phyloP scores from a whole-genome alignment of 75 land plant genomes.

The Picea sitchensis region DNA sequence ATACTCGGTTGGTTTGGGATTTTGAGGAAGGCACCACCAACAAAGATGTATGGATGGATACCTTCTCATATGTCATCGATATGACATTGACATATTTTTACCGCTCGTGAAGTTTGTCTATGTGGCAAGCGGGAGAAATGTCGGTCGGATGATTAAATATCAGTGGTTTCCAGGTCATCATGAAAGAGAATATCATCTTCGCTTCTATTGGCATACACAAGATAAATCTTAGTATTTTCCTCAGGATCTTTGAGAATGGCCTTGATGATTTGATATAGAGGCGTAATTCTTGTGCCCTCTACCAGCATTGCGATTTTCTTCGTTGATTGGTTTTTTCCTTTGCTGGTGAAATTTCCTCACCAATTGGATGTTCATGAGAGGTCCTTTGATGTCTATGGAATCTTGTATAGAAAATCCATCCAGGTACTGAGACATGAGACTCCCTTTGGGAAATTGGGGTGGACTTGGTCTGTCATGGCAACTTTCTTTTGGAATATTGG shows the following conservation, averaged over 20 bases:
- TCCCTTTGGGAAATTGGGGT: constrained; percentile 82
- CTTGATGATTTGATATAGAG: constrained; percentile 80
- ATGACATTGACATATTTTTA: too few relatives aligned
- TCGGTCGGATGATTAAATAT: too few relatives aligned
- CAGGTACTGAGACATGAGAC: constrained; percentile 78
- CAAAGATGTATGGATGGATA: too few relatives aligned
- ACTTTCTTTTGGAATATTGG: too few relatives aligned
- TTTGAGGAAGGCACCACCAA: too few relatives aligned
- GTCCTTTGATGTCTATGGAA: constrained; percentile 67
- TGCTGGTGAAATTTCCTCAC: constrained; percentile 52
- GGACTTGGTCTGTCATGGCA: neutral
- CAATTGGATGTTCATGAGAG: constrained; percentile 85
- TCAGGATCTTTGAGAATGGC: constrained; percentile 65
- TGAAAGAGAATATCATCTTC: constrained; percentile 78
- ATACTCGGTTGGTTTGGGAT: too few relatives aligned
- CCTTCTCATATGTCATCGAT: too few relatives aligned
- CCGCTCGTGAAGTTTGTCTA: too few relatives aligned
- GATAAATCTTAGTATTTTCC: constrained; percentile 64
- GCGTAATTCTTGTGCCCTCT: constrained; percentile 94
- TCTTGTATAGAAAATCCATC: constrained; percentile 53
- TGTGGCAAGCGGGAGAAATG: too few relatives aligned
- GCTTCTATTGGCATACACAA: constrained; percentile 77
- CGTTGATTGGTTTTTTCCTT: constrained; percentile 46
- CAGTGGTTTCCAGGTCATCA: constrained; percentile 51
- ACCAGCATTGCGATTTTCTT: constrained; percentile 77